Evolutionary conservation across 768 basidiomycete species (phyloP), one percentile per base, ranked within the genome.

Genomic region (Multifurca ochricompacta): DNA sequence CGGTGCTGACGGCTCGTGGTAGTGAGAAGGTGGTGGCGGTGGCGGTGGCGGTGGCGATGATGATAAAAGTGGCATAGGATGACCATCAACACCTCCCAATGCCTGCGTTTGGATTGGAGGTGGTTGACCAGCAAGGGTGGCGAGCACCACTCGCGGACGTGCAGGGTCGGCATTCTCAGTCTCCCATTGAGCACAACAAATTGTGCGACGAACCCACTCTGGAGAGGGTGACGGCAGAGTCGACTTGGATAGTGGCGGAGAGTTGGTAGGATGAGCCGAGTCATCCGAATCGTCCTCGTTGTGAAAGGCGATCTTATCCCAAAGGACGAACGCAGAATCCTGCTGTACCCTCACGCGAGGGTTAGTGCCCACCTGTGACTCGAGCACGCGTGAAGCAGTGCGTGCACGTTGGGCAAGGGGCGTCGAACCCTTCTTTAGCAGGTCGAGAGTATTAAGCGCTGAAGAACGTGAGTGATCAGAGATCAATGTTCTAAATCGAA

Each of bases 391-490:
- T 10, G 92, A 91, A 11, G 92, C 93, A 0, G 85, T 76, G 19
- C 93, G 86, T 2, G 92, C 92, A 25, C 84, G 82, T 64, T 87
- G 81, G 0, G 92, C 90, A 10, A 91, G 76, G 0, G 79, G 70
- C 25, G 77, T 86, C 0, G 83, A 82, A 1, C 92, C 92, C 66
- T 95, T 96, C 78, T 96, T 96, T 64, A 95, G 78, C 2, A 94
- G 72, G 65, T 96, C 93, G 2, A 96, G 77, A 0, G 92, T 94
- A 64, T 92, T 94, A 25, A 96, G 76, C 8, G 87, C 92, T 95
- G 66, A n/a, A 28, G 45, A 39, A n/a, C n/a, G n/a, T n/a, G n/a
- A n/a, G n/a, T n/a, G n/a, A n/a, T n/a, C 25, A 41, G 43, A 42
- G 41, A n/a, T n/a, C n/a, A n/a, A n/a, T n/a, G n/a, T n/a, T n/a